Percentiles rank a stretch among this genome's conserved stretches.
Evolutionary conservation across 2,329 filamentous ascomycete species (phyloP).

Genomic region (Fusarium solani-melongenae): DNA sequence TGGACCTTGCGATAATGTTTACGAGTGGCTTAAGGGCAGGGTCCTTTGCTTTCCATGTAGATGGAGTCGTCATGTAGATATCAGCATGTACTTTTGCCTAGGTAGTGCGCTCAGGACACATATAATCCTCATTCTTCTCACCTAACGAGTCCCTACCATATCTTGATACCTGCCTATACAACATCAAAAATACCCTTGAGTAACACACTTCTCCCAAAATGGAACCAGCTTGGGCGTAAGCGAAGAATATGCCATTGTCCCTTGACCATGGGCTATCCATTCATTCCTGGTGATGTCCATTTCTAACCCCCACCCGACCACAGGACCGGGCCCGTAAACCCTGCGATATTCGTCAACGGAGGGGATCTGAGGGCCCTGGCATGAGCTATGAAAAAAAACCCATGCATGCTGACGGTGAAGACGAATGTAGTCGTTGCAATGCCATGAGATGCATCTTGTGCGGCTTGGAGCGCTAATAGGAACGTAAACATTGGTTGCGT

Average conservation of each 20-base stretch:
- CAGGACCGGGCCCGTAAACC: background rate
- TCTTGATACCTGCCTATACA: too few relatives aligned
- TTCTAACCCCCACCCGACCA: background rate
- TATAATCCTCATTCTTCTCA: background rate
- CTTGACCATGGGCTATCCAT: background rate
- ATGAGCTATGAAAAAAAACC: background rate
- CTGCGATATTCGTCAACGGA: background rate
- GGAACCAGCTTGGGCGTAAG: background rate
- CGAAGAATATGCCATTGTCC: background rate
- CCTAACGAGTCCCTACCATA: too few relatives aligned
- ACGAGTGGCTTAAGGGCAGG: background rate
- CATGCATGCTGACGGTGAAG: slow-evolving; percentile 8
- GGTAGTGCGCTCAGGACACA: background rate
- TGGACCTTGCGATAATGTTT: background rate
- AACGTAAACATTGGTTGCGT: background rate
- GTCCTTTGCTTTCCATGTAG: background rate
- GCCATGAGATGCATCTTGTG: background rate
- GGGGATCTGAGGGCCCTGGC: background rate
- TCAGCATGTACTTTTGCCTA: background rate
- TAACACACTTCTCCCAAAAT: background rate
- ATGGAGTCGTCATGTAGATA: background rate
- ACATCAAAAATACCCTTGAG: too few relatives aligned
- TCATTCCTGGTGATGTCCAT: background rate
- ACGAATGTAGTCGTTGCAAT: slow-evolving; percentile 5
- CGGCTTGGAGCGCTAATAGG: too few relatives aligned